Percentiles rank a stretch among this genome's conserved stretches.
phyloP scores from a whole-genome alignment of 2,329 filamentous ascomycete species.

The Hymenoscyphus fraxineus region DNA sequence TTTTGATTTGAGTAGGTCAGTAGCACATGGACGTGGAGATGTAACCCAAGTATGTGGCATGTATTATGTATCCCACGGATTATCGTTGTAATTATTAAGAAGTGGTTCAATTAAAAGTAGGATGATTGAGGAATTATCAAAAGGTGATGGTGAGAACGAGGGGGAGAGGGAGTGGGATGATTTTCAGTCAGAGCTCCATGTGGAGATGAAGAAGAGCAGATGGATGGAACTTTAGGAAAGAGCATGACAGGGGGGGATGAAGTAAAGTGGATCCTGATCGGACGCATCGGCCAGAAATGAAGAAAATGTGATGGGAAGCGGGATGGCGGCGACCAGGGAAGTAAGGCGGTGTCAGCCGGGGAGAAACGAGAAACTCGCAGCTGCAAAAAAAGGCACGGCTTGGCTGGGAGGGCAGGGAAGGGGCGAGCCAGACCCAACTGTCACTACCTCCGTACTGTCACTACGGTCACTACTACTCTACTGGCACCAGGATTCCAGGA shows the following conservation, averaged over 20 bases:
- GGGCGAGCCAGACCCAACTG: background rate
- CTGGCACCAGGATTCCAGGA: no score
- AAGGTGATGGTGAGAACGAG: background rate
- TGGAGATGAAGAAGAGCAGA: background rate
- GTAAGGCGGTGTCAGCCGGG: background rate
- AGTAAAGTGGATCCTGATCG: background rate
- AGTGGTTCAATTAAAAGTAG: background rate
- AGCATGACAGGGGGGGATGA: background rate
- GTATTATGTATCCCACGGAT: background rate
- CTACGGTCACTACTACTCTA: no score
- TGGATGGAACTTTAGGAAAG: background rate
- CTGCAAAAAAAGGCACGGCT: background rate
- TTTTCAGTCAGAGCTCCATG: background rate
- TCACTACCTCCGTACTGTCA: no score
- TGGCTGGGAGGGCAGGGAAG: background rate
- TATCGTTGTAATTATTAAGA: background rate
- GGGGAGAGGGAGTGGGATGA: background rate
- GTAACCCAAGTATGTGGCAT: background rate
- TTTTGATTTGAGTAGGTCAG: conserved; percentile 14
- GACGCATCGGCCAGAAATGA: background rate
- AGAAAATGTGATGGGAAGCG: background rate
- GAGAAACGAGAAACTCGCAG: background rate
- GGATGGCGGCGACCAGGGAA: background rate
- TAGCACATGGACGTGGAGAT: conserved; percentile 22
- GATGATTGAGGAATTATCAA: background rate